Conservation (phyloP, 1,139 yeast species). For the Torulaspora pretoriensis region DNA sequence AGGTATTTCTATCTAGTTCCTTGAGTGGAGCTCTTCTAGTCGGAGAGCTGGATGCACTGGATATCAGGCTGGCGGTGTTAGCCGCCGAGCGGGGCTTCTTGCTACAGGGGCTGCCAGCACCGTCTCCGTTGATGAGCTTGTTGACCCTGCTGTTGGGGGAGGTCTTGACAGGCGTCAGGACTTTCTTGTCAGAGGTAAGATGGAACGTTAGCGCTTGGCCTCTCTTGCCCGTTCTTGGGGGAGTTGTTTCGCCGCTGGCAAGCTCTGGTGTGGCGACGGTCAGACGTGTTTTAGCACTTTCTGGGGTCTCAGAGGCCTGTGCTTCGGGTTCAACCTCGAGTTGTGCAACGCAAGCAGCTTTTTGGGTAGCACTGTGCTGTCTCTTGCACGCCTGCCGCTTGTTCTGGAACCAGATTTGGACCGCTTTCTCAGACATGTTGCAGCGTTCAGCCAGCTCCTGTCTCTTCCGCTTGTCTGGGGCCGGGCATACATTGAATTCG, state of each 20-base stretch:
- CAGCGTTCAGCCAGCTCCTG: slow-evolving; percentile 72
- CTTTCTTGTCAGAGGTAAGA: slow-evolving; percentile 30
- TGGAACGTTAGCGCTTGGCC: slow-evolving; percentile 36
- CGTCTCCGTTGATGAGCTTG: slow-evolving; percentile 30
- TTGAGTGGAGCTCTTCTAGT: slow-evolving; percentile 19
- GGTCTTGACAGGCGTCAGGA: slow-evolving; percentile 31
- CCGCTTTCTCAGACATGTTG: slow-evolving; percentile 93
- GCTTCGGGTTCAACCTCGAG: slow-evolving; percentile 13
- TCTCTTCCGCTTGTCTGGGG: slow-evolving; percentile 77
- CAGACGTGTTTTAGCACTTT: not conserved
- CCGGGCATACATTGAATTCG: slow-evolving; percentile 70
- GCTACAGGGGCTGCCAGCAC: slow-evolving; percentile 5
- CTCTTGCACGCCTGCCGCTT: slow-evolving; percentile 69
- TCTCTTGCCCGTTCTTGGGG: slow-evolving; percentile 18
- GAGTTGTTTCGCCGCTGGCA: slow-evolving; percentile 7
- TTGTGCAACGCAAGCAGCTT: slow-evolving; percentile 1
- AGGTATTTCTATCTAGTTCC: slow-evolving; percentile 21
- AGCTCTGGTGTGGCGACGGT: not conserved
- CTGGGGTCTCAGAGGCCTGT: slow-evolving; percentile 8
- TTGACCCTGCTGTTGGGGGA: slow-evolving; percentile 35
- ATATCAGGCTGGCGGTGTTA: slow-evolving; percentile 1
- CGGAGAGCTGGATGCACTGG: slow-evolving; percentile 18
- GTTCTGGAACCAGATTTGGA: slow-evolving; percentile 97
- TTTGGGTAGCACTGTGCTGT: slow-evolving; percentile 12
- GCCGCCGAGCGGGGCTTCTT: slow-evolving; percentile 7